These are phyloP conservation scores for Tephrocybe sp. DNA, from an alignment of 768 basidiomycete genomes.

Conservation along the genomic window DNA sequence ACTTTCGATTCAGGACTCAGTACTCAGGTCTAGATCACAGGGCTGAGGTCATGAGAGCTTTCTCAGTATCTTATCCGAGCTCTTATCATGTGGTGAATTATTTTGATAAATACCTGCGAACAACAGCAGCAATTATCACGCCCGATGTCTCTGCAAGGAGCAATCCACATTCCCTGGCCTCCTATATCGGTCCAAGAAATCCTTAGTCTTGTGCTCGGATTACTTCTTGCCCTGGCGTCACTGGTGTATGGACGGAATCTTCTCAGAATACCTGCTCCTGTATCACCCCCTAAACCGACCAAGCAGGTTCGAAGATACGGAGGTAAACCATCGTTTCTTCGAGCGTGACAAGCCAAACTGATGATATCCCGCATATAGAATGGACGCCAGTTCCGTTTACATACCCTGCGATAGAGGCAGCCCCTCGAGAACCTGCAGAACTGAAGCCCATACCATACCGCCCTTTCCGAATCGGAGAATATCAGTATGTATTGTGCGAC, in stretches of 20 bases:
- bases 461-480: slow-evolving; percentile 61
- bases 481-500: slow-evolving; percentile 46
- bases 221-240: neutral
- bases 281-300: neutral
- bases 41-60: too few relatives aligned
- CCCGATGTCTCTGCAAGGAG: too few relatives aligned
- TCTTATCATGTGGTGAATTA: too few relatives aligned
- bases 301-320: slow-evolving; percentile 10
- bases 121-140: too few relatives aligned
- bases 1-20: too few relatives aligned
- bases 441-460: slow-evolving; percentile 61
- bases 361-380: slow-evolving; percentile 29
- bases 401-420: slow-evolving; percentile 49
- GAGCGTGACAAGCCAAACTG: neutral
- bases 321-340: slow-evolving; percentile 5
- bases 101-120: too few relatives aligned
- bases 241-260: neutral
- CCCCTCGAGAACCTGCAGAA: slow-evolving; percentile 35
- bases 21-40: too few relatives aligned
- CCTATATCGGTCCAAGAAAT: too few relatives aligned
- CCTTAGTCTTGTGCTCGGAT: too few relatives aligned
- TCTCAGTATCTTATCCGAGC: too few relatives aligned
- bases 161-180: too few relatives aligned
- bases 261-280: neutral
- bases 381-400: slow-evolving; percentile 51